Evolutionary conservation across 805 yeast species (phyloP).

Genomic region (Ogataea glucozyma): DNA sequence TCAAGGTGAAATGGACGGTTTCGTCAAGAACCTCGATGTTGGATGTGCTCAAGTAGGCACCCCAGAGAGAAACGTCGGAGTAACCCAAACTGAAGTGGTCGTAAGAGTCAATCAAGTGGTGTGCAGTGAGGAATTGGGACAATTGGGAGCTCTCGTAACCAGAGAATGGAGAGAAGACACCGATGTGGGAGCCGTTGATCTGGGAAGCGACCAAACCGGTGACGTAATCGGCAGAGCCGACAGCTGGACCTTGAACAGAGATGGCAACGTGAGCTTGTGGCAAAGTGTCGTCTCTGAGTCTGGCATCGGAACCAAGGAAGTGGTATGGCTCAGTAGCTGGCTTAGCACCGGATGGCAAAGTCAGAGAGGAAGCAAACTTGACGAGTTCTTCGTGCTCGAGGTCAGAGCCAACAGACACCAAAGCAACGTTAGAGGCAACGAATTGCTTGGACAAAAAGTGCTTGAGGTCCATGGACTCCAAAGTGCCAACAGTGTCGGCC

Average conservation of each 20-base stretch:
- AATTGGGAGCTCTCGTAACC: slow-evolving; percentile 67
- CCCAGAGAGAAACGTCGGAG: slow-evolving; percentile 84
- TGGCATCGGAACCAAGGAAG: slow-evolving; percentile 83
- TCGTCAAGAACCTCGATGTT: slow-evolving; percentile 68
- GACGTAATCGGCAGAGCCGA: slow-evolving; percentile 62
- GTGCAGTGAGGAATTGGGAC: slow-evolving; percentile 65
- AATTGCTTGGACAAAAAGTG: slow-evolving; percentile 57
- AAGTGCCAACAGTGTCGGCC: slow-evolving; percentile 56
- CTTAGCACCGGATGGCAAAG: slow-evolving; percentile 52
- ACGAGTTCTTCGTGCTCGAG: slow-evolving; percentile 69
- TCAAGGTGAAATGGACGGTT: slow-evolving; percentile 75
- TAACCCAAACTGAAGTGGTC: slow-evolving; percentile 71
- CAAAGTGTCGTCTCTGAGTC: slow-evolving; percentile 85
- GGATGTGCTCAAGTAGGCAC: slow-evolving; percentile 67
- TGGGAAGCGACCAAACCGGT: slow-evolving; percentile 74
- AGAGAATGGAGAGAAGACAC: slow-evolving; percentile 55
- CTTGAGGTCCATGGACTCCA: slow-evolving; percentile 59
- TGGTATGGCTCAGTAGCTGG: slow-evolving; percentile 51
- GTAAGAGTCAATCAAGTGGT: slow-evolving; percentile 71
- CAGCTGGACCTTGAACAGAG: slow-evolving; percentile 72
- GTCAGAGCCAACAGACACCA: slow-evolving; percentile 66
- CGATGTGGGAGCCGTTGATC: slow-evolving; percentile 56
- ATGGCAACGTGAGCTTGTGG: slow-evolving; percentile 78
- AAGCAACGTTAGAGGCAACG: slow-evolving; percentile 63
- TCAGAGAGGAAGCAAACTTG: slow-evolving; percentile 56